Evolutionary conservation across 169 alveolate genomes (phyloP), one percentile per base, ranked within the genome.

Genomic region (Blepharisma undulans): DNA sequence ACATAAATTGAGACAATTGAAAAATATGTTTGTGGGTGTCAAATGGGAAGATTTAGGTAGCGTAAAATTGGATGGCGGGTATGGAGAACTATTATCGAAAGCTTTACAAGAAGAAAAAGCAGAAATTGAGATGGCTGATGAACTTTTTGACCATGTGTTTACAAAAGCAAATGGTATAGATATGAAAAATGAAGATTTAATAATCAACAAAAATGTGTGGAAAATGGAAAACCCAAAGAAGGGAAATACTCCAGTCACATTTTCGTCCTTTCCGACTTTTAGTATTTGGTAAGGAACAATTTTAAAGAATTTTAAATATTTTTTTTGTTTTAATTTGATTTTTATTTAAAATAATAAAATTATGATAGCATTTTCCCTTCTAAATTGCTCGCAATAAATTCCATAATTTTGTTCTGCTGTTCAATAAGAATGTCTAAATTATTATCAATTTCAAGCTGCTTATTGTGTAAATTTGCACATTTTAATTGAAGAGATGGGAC

Each of bases 41-140:
- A 78, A 78, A 32, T 78, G 86, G 86, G 86, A 78, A 32, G 86
- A 78, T 78, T 32, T 78, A 25, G 86, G 34, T 32, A 78, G 61
- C 60, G 29, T 78, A 27, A 27, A 78, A 21, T 32, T 78, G 34
- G 34, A 78, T 21, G 60, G 34, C 25, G 86, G 34, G 29, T 21
- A 78, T 32, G 86, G 16, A 25, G 86, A 78, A 48, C 66, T 48
- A 48, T 48, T 48, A 48, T 48, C 66, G 10, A 48, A 48, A 48
- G 66, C 66, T 48, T 48, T 48, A 48, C 66, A 48, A 48, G 66
- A 48, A 18, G 66, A 48, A 48, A 48, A 48, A 48, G 66, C 66
- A 48, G 66, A 48, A 48, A 48, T 48, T 12, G 66, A 48, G 66
- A 48, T 48, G 66, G 66, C 66, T 48, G 66, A 48, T 48, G 66